Evolutionary conservation across 139 green algal species (phyloP), one percentile per base, ranked within the genome.

Genomic region (Mychonastes homosphaera): DNA sequence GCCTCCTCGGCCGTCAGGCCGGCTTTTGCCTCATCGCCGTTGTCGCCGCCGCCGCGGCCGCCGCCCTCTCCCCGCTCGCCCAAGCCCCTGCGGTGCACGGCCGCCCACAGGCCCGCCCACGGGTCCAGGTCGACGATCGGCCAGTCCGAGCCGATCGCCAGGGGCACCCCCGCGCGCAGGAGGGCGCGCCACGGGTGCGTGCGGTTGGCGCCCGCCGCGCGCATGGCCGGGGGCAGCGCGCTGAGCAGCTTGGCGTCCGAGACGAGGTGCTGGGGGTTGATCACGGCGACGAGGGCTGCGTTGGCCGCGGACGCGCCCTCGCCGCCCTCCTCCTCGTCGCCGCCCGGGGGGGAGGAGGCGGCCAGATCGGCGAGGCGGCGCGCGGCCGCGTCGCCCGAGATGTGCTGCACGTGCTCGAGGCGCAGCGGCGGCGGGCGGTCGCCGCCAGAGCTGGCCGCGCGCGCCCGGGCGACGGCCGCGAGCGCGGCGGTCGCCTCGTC

Each of bases 211-310:
- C 39, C n/a, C n/a, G n/a, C 56, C 0, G 67, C 64, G 1, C 78
- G 56, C 6, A 56, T 38, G 0, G n/a, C 1, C 1, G 79, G 78
- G 33, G 89, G 67, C 29, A 71, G 65, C 1, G 24, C n/a, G 8
- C 29, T 3, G 39, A 88, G 61, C 36, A 86, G 61, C 16, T 44
- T 26, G 15, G 5, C 41, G 71, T 89, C 82, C 7, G 62, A 60
- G 28, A 81, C 44, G 26, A 88, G 56, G 65, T 90, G 82, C 62
- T 80, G 71, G 16, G 82, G 78, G 68, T 90, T 90, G 43, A 77
- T 58, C 23, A 84, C 76, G 6, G 69, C 68, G 3, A 53, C 39
- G 36, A 76, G n/a, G 19, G 35, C 43, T 0, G 21, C 15, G n/a
- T n/a, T n/a, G n/a, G n/a, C n/a, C n/a, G n/a, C n/a, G n/a, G n/a